Base-by-base conservation (phyloP, 2,329 filamentous ascomycete genomes). In the Diaporthe amygdali region DNA sequence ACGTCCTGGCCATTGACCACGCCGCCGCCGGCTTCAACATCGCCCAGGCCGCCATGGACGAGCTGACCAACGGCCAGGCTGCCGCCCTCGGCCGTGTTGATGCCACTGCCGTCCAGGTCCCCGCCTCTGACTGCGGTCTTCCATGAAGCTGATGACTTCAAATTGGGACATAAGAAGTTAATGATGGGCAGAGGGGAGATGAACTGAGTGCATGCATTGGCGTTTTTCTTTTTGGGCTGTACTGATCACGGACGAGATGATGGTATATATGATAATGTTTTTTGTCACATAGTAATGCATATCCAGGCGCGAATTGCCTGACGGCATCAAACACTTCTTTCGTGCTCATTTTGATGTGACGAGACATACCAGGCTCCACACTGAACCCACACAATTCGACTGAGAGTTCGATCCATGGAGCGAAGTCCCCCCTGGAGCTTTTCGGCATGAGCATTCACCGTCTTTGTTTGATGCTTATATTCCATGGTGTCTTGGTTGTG, bases 1-100 rank as follows among this genome's bases (percentile, higher is more conserved):
- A 86, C 78, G 80, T 91, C 51, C 81, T 89, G 10, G 89, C 86
- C 71, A 82, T 91, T 70, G 89, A 91, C 79, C 83, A 84, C 74
- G 81, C 86, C 34, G 80, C 27, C 17, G 71, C 72, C 5, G 87
- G 87, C 51, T 88, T 89, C 82, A 91, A 90, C 81, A 84, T 91
- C 73, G 88, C 83, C n/a, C 79, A 88, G 70, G 77, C 75, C 44
- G 90, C 88, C 69, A 81, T 92, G 85, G 83, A 91, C 78, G 79
- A 77, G 25, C 83, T 91, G 66, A 91, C 89, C 14, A 83, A 83
- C 76, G 84, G 83, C 37, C 84, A 86, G 75, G 89, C 83, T 17
- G 79, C 79, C 14, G 74, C 79, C 59, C 79, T 90, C 46, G 90
- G 90, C 66, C 82, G 85, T 25, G 75, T 92, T 64, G 84, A 89